Base-by-base conservation (phyloP, 345 rosid genomes). In the Citrus sinensis region DNA sequence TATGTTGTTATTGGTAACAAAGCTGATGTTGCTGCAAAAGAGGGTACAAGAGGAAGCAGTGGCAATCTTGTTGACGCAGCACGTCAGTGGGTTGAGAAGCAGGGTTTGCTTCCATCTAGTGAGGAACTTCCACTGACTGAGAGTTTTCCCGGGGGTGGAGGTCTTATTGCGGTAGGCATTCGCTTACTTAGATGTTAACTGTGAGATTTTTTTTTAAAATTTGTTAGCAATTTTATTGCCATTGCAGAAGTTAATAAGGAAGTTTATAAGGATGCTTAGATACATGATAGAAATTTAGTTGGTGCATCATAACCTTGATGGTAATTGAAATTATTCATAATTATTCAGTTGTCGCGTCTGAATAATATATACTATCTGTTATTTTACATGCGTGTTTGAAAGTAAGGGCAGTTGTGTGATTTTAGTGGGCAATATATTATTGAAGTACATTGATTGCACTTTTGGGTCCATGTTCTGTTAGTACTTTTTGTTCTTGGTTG, bases 71-170 rank as follows among this genome's bases (percentile, higher is more conserved):
- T 97, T 73, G 99, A 97, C 82, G 98, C 82, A 51, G 99, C 99
- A 86, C 98, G 97, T 22, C 98, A 90, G 76, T 97, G 99, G 99
- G 98, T 97, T 51, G 99, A 97, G 92, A 97, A 94, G 85, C 99
- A 97, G 88, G 99, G 99, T 63, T 87, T 97, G 85, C 96, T 97
- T 85, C 86, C 98, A 34, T 82, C 94, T 60, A 94, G 92, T 64
- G 98, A 93, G 74, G 98, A 94, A 71, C 98, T 97, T 86, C 99
- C 99, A 22, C 88, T 94, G 77, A 92, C 93, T 69, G 98, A 93
- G 87, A 90, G 92, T 85, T 97, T 97, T 79, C 99, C 99, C 80
- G 94, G 96, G 75, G 87, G 90, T 78, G 90, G 93, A 70, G 91
- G 96, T 73, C 91, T 90, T 65, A 88, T 88, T 82, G 88, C 97